Evolutionary conservation across 140 eudicot genomes (phyloP).

Genomic region (Erigeron philadelphicus): DNA sequence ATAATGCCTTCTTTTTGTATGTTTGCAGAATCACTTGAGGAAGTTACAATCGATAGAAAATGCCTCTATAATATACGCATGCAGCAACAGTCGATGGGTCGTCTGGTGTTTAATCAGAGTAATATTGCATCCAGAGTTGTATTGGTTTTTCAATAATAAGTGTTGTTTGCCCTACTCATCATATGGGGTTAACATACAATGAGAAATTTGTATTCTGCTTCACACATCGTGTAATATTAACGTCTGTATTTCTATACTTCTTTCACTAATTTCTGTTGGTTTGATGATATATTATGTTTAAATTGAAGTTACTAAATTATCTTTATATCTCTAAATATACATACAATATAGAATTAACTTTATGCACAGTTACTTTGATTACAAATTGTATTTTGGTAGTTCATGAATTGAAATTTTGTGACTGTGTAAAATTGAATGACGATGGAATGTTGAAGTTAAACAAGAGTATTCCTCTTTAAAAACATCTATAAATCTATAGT

Average conservation of each 20-base stretch:
- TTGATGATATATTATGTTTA: background rate
- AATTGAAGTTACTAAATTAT: too few species aligned
- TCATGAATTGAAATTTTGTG: background rate
- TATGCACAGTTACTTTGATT: too few species aligned
- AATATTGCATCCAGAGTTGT: background rate
- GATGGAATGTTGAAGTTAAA: too few species aligned
- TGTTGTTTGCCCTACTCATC: conserved; percentile 19
- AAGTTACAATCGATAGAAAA: conserved; percentile 14
- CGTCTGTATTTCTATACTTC: background rate
- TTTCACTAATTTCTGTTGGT: background rate
- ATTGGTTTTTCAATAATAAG: conserved; percentile 14
- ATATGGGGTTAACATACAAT: conserved; percentile 17
- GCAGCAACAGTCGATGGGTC: conserved; percentile 14
- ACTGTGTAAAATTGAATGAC: background rate
- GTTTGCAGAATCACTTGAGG: conserved; percentile 37
- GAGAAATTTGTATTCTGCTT: conserved; percentile 13
- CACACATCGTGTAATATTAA: background rate
- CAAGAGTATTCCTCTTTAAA: too few species aligned
- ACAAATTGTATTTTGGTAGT: too few species aligned
- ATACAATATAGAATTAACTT: too few species aligned
- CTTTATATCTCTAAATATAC: too few species aligned
- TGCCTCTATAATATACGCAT: conserved; percentile 1
- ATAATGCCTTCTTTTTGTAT: background rate
- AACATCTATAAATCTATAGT: too few species aligned
- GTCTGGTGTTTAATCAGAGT: background rate